These are phyloP conservation scores for Phoma sp. DNA, from an alignment of 2,329 filamentous ascomycete genomes.

Conservation along the genomic window DNA sequence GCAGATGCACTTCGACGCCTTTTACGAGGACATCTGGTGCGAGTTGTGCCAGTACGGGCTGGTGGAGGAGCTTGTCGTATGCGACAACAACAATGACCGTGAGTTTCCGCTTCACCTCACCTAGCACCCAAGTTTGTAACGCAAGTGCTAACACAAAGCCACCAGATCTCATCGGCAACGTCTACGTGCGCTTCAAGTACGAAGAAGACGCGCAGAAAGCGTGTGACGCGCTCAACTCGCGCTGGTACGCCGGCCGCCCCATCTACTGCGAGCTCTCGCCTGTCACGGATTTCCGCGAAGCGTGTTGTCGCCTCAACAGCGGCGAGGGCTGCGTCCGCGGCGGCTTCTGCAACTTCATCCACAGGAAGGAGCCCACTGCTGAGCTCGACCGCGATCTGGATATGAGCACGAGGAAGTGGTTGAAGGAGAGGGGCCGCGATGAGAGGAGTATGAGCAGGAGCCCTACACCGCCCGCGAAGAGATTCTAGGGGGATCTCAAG, in stretches of 20 bases:
- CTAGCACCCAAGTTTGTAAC: not conserved
- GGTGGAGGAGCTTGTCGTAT: slow-evolving; percentile 96
- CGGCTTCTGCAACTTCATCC: slow-evolving; percentile 99
- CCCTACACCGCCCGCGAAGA: slow-evolving; percentile 78
- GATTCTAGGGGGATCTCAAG: slow-evolving; percentile 10
- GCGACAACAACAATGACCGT: slow-evolving; percentile 99
- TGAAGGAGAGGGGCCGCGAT: slow-evolving; percentile 82
- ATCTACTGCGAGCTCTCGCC: slow-evolving; percentile 98
- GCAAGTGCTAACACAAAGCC: slow-evolving; percentile 18
- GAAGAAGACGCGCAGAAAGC: slow-evolving; percentile 93
- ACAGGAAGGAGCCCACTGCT: slow-evolving; percentile 89
- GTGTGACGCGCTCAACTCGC: slow-evolving; percentile 89
- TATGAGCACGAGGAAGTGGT: slow-evolving; percentile 94
- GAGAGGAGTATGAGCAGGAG: slow-evolving; percentile 81
- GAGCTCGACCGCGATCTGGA: slow-evolving; percentile 89
- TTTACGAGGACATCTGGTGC: slow-evolving; percentile 99
- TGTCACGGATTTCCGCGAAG: slow-evolving; percentile 97
- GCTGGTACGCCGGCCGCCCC: slow-evolving; percentile 96
- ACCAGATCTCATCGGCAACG: slow-evolving; percentile 92
- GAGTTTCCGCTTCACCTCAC: slow-evolving; percentile 45
- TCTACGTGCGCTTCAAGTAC: slow-evolving; percentile 99
- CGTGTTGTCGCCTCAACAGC: slow-evolving; percentile 91
- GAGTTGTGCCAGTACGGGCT: slow-evolving; percentile 98
- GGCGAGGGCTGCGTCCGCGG: slow-evolving; percentile 95
- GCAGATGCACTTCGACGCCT: slow-evolving; percentile 99